Evolutionary conservation across 495 filamentous ascomycete species (phyloP), one percentile per base, ranked within the genome.

Genomic region (Filosporella fistucella): DNA sequence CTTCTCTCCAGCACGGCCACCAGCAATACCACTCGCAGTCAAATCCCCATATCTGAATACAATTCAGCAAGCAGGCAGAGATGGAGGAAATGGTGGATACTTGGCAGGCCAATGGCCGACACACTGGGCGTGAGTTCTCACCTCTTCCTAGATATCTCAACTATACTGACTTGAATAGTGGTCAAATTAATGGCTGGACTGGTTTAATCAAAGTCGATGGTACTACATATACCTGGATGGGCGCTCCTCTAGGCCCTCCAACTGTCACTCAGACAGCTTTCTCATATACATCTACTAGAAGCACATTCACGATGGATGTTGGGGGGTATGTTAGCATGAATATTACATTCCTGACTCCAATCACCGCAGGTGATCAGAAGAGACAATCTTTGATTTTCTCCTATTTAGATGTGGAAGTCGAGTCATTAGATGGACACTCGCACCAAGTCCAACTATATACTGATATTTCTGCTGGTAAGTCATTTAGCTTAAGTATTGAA

Each of bases 351-450:
- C 70, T 95, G 25, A 90, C 89, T 2, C 91, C 91, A 0, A 85
- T 97, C 30, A 95, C 88, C 18, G 86, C 90, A 1, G 82, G 83
- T n/a, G 95, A 93, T 54, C 82, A 90, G 49, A 74, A 84, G 51
- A 78, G 90, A 42, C 91, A 97, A 67, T 87, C 88, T 29, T 78
- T 95, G 32, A 85, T 89, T 22, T 90, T 89, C 23, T 86, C 86
- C n/a, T 97, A 97, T 64, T 58, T 96, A 18, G 78, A 82, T n/a
- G 73, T 91, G 23, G 72, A 80, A 45, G 85, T 88, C 13, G 54
- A 44, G 35, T 71, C 69, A 2, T 30, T 67, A 0, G 72, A 77
- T 51, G 73, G 80, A 30, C 77, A 74, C n/a, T 64, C 67, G 26
- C 81, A 88, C 47, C 70, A 82, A 32, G 78, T 96, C 14, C 80